phyloP scores from a whole-genome alignment of 495 filamentous ascomycete genomes.

The Aspergillus affinis region DNA sequence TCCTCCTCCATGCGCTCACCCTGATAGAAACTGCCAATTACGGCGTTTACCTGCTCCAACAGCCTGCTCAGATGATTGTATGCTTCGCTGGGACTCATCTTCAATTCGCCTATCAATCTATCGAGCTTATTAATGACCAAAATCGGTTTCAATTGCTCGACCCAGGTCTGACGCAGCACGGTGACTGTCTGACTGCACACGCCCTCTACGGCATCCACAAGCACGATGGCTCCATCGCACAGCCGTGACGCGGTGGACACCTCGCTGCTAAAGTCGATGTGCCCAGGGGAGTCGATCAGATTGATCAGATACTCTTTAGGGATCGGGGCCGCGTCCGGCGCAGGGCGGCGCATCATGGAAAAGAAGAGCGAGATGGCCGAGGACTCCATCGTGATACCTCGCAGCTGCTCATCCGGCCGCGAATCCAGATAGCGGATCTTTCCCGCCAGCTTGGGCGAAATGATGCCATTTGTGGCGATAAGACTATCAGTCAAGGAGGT shows the following conservation, averaged over 20 bases:
- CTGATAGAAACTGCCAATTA: constrained; percentile 96
- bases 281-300: constrained; percentile 94
- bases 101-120: constrained; percentile 85
- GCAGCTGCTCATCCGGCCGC: constrained; percentile 91
- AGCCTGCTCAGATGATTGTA: constrained; percentile 87
- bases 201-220: constrained; percentile 98
- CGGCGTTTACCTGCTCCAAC: constrained; percentile 93
- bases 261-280: constrained; percentile 98
- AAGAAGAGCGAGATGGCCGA: constrained; percentile 97
- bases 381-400: constrained; percentile 99
- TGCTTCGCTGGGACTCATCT: constrained; percentile 87
- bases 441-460: constrained; percentile 93
- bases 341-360: constrained; percentile 73
- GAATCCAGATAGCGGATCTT: constrained; percentile 98
- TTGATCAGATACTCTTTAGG: constrained; percentile 93
- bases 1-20: constrained; percentile 99
- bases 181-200: constrained; percentile 99
- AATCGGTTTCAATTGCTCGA: constrained; percentile 91
- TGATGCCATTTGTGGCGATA: constrained; percentile 98
- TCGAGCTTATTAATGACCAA: constrained; percentile 99
- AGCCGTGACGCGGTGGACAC: constrained; percentile 93
- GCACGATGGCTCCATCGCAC: constrained; percentile 90
- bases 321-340: constrained; percentile 65
- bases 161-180: constrained; percentile 92
- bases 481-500: constrained; percentile 96